These are phyloP conservation scores for Clonostachys solani DNA, from an alignment of 2,329 filamentous ascomycete species.

Conservation along the genomic window DNA sequence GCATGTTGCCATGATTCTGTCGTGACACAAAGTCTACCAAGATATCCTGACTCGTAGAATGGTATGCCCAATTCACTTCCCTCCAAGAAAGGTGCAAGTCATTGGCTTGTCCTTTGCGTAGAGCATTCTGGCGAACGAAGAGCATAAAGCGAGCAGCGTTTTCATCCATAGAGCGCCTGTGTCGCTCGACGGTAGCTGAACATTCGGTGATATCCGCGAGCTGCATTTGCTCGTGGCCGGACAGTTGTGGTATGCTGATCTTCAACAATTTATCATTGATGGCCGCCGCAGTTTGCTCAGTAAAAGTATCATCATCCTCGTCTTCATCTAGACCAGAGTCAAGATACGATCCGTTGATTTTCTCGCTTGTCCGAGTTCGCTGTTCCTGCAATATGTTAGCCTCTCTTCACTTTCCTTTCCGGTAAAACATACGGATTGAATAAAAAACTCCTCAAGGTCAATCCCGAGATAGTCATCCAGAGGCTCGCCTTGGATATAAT, in stretches of 20 bases:
- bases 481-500: slow-evolving; percentile 73
- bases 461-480: slow-evolving; percentile 75
- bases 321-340: slow-evolving; percentile 26
- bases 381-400: neutral
- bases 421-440: slow-evolving; percentile 12
- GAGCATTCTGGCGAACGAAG: slow-evolving; percentile 77
- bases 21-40: slow-evolving; percentile 76
- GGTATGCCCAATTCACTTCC: slow-evolving; percentile 82
- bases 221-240: slow-evolving; percentile 81
- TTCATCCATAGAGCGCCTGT: slow-evolving; percentile 84
- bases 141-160: slow-evolving; percentile 85
- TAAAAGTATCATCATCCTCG: slow-evolving; percentile 60
- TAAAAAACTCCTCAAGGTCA: slow-evolving; percentile 55
- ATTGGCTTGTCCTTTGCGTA: slow-evolving; percentile 61
- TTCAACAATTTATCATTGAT: slow-evolving; percentile 76
- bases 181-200: slow-evolving; percentile 76
- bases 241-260: slow-evolving; percentile 73
- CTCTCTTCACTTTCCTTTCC: neutral
- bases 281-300: slow-evolving; percentile 63
- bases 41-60: slow-evolving; percentile 85
- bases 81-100: slow-evolving; percentile 68
- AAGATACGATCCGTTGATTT: slow-evolving; percentile 29
- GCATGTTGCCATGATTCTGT: slow-evolving; percentile 74
- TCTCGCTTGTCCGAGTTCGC: slow-evolving; percentile 10
- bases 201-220: slow-evolving; percentile 83